Evolutionary conservation across 2,329 filamentous ascomycete genomes (phyloP).

Genomic region (Hypoxylon rubiginosum): DNA sequence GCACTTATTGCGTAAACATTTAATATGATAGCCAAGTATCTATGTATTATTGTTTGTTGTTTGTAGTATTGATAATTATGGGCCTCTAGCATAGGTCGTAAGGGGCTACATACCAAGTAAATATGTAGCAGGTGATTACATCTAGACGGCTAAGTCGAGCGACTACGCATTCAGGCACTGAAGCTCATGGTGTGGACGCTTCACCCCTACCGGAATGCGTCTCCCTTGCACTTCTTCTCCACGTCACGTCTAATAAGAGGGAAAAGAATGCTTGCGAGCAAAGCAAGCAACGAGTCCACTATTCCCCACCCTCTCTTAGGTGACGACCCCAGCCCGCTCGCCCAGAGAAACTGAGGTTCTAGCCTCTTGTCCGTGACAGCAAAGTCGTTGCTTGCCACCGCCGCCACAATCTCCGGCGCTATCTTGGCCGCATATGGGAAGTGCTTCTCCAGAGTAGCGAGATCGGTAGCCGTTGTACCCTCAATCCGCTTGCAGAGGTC

Average conservation of each 20-base stretch:
- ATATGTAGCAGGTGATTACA: no score
- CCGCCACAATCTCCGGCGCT: constrained; percentile 37
- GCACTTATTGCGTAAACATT: no score
- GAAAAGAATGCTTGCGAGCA: constrained; percentile 8
- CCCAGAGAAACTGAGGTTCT: constrained; percentile 35
- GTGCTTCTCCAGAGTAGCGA: constrained; percentile 29
- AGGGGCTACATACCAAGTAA: no score
- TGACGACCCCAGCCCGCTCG: constrained; percentile 40
- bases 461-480: constrained; percentile 28
- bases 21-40: no score
- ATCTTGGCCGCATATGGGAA: constrained; percentile 40
- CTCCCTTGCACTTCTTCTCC: background rate
- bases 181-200: background rate
- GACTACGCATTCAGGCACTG: background rate
- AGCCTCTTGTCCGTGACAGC: constrained; percentile 36
- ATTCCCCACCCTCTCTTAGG: constrained; percentile 42
- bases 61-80: no score
- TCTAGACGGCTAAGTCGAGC: no score
- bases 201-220: background rate
- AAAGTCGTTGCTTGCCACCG: constrained; percentile 42
- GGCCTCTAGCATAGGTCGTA: background rate
- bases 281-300: constrained; percentile 23
- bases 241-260: constrained; percentile 4
- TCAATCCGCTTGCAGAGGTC: constrained; percentile 45
- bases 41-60: no score